Evolutionary conservation across 805 yeast species (phyloP), one percentile per base, ranked within the genome.

Genomic region (Wickerhamiella cacticola): DNA sequence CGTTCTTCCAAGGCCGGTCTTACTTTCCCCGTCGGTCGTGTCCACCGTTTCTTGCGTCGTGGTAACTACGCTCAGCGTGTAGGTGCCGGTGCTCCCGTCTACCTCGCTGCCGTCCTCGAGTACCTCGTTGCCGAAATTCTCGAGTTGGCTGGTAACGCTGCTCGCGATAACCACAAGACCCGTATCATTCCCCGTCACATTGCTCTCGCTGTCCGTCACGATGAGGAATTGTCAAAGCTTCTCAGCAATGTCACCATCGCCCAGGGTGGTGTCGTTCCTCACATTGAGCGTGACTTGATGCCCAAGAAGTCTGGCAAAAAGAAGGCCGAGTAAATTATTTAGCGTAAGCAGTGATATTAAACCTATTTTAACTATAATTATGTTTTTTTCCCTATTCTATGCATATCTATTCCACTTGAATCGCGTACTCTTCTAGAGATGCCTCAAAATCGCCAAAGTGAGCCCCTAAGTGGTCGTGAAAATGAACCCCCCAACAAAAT

Each of bases 11-110:
- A 87, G 78, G 96, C 97, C 67, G 97, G 96, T 71, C 79, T 89
- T 67, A 85, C 94, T 63, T 89, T 89, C 94, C 97, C 97, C 75
- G 97, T 89, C 59, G 97, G 97, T 71, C 88, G 97, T 80, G 92
- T 89, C 61, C 96, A 89, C 78, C 81, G 96, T 75, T 78, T 88
- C 62, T 74, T 89, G 66, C 47, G 47, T 25, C 33, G 85, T 94
- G 80, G 86, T 69, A 85, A 88, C 81, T 85, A 89, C 75, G 94
- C 96, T 65, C 94, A 88, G 75, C 82, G 97, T 76, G 82, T 89
- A 62, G 96, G 97, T 79, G 87, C 96, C 59, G 96, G 95, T 80
- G 96, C 97, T 63, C 96, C 97, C 73, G 67, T 89, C 56, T 89
- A 88, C 74, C 77, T 89, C 67, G 88, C 97, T 59, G 94, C 97